Conservation (phyloP, 441 rosid genomes). For the Brassica balearica region DNA sequence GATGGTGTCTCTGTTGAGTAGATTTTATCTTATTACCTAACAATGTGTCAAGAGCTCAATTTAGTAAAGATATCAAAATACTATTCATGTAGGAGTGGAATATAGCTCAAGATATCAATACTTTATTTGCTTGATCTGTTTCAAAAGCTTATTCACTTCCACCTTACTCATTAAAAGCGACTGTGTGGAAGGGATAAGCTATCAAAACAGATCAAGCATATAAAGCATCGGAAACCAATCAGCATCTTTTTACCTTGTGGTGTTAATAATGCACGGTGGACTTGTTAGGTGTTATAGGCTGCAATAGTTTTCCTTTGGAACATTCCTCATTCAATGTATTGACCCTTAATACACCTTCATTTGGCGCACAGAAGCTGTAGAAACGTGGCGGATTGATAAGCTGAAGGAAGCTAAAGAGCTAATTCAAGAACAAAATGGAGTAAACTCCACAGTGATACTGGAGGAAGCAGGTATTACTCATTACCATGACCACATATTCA, state of each 20-base stretch:
- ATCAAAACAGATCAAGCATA: background rate
- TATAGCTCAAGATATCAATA: background rate
- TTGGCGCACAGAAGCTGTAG: constrained; percentile 73
- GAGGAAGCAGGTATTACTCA: constrained; percentile 79
- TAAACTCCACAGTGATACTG: constrained; percentile 56
- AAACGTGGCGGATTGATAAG: constrained; percentile 91
- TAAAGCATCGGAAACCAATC: background rate
- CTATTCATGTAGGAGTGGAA: constrained; percentile 6
- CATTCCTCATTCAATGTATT: background rate
- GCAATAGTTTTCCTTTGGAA: constrained; percentile 6
- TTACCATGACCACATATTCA: constrained; percentile 3
- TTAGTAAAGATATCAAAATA: background rate
- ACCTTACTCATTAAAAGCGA: background rate
- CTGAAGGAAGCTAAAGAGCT: constrained; percentile 63
- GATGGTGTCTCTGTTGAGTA: background rate
- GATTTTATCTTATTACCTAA: constrained; percentile 9
- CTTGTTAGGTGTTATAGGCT: constrained; percentile 17
- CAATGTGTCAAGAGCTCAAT: constrained; percentile 3
- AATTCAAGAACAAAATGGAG: constrained; percentile 49
- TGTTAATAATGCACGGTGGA: constrained; percentile 9
- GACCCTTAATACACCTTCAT: constrained; percentile 26
- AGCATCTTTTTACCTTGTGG: background rate
- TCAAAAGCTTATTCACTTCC: background rate
- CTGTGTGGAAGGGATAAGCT: background rate
- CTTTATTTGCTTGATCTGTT: background rate